Base-by-base conservation (phyloP, 306 rosid genomes). In the Citrullus amarus region DNA sequence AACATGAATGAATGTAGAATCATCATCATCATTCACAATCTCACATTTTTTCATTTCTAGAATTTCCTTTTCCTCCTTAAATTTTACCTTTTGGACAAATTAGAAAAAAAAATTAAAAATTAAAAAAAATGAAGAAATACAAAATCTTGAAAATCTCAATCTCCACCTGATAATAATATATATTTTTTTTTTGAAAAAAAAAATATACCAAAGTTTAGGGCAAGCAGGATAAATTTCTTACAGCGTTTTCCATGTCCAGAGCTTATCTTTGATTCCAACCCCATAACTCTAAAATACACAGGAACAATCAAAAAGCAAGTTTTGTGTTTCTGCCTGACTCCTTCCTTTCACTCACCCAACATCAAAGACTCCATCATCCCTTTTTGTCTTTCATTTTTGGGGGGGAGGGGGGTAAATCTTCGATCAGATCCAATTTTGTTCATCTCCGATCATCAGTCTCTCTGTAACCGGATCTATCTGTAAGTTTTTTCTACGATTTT, bases 241-340 rank as follows among this genome's bases (percentile, higher is more conserved):
- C 60, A 50, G 77, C 60, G 43, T 53, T 74, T 70, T 51, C 78
- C 78, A 74, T 74, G 62, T 74, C 78, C 78, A 51, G 44, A 74
- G 78, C 78, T 74, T 74, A 74, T 74, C 78, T 74, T 53, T 74
- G 78, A 51, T 74, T 74, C 78, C 48, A 74, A 74, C 78, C 78
- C 78, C 78, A 74, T 51, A 74, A 74, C 78, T 74, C 78, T 14
- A 72, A 72, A 22, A 72, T 28, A 72, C 60, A 71, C 58, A 28
- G 38, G 36, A 46, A 70, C 57, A 51, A 72, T 51, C 59, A 28
- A 72, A 72, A 72, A 72, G 77, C 60, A 72, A 72, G 77, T 72
- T 72, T 72, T 72, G 77, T 72, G 77, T 72, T 74, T 54, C 63
- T 71, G 39, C 76, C 58, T 25, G 74, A 68, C 75, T 46, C 57